phyloP scores from a whole-genome alignment of 805 yeast species.

The Ogataea glucozyma region DNA sequence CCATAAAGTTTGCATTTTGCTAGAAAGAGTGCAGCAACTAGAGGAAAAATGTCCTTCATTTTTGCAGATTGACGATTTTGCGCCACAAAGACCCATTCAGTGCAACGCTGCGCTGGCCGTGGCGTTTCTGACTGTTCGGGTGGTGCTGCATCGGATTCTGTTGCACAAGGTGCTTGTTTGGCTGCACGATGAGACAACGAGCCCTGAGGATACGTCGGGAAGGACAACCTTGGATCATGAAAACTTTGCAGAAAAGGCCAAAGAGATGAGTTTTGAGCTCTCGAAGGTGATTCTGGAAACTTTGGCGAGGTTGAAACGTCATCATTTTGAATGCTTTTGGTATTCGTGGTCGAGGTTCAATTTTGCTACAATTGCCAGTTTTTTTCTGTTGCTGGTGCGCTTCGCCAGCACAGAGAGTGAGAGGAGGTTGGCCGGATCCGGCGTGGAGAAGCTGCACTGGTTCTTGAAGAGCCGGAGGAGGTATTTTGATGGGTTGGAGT shows the following conservation, averaged over 20 bases:
- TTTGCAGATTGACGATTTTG: slow-evolving; percentile 9
- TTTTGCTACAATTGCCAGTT: slow-evolving; percentile 20
- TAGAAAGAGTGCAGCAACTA: slow-evolving; percentile 4
- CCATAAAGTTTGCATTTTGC: slow-evolving; percentile 5
- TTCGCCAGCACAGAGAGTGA: slow-evolving; percentile 5
- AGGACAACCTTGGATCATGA: slow-evolving; percentile 3
- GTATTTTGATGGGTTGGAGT: background rate
- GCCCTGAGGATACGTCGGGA: slow-evolving; percentile 1
- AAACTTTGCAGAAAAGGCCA: slow-evolving; percentile 1
- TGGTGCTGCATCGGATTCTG: slow-evolving; percentile 6
- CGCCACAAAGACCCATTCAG: slow-evolving; percentile 2
- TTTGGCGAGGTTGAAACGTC: slow-evolving; percentile 9
- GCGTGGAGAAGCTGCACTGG: slow-evolving; percentile 19
- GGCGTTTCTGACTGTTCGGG: slow-evolving; percentile 15
- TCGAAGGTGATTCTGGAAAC: slow-evolving; percentile 6
- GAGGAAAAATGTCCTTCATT: slow-evolving; percentile 8
- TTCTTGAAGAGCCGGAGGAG: slow-evolving; percentile 13
- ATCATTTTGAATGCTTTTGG: slow-evolving; percentile 21
- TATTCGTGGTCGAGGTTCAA: slow-evolving; percentile 20
- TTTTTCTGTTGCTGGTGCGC: slow-evolving; percentile 11
- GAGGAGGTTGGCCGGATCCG: background rate
- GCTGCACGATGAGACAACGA: slow-evolving; percentile 3
- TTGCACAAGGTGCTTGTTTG: slow-evolving; percentile 13
- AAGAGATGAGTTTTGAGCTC: slow-evolving; percentile 8
- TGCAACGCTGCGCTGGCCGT: slow-evolving; percentile 11